Conservation (phyloP, 1,284 basidiomycete species). For the Coniferiporia sulphurascens region DNA sequence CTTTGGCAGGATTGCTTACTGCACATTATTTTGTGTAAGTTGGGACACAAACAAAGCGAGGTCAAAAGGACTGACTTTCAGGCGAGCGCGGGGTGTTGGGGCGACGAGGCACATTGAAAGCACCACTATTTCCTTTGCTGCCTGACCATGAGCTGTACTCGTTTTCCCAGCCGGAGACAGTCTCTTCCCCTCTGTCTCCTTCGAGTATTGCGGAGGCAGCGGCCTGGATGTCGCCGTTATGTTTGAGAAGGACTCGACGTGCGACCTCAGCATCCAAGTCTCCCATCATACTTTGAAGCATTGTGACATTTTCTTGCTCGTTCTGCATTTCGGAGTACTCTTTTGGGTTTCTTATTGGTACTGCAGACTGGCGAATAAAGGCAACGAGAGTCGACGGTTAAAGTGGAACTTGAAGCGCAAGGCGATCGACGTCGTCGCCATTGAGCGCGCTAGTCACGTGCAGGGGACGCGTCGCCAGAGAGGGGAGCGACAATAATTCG, state of each 20-base stretch:
- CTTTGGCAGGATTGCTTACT: conserved; percentile 23
- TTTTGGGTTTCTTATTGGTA: background rate
- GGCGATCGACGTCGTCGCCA: background rate
- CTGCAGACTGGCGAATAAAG: background rate
- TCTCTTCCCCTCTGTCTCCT: conserved; percentile 40
- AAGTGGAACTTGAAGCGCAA: background rate
- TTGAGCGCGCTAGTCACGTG: background rate
- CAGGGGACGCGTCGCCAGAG: background rate
- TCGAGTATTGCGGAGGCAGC: conserved; percentile 56
- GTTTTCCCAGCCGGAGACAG: conserved; percentile 15
- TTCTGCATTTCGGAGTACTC: conserved; percentile 3
- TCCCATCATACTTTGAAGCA: conserved; percentile 35
- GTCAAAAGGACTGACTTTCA: background rate
- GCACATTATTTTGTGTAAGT: conserved; percentile 32
- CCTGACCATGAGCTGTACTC: conserved; percentile 13
- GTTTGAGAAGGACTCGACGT: conserved; percentile 41
- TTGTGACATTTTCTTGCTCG: conserved; percentile 29
- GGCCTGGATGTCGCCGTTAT: conserved; percentile 54
- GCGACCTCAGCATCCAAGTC: conserved; percentile 42
- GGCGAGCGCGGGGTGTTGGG: conserved; percentile 11
- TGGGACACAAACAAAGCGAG: conserved; percentile 18
- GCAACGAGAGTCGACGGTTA: background rate
- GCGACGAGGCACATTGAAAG: conserved; percentile 19
- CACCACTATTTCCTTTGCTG: background rate
- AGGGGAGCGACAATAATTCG: background rate